These are phyloP conservation scores for Ramaria sp. DNA, from an alignment of 768 basidiomycete genomes.

Conservation along the genomic window DNA sequence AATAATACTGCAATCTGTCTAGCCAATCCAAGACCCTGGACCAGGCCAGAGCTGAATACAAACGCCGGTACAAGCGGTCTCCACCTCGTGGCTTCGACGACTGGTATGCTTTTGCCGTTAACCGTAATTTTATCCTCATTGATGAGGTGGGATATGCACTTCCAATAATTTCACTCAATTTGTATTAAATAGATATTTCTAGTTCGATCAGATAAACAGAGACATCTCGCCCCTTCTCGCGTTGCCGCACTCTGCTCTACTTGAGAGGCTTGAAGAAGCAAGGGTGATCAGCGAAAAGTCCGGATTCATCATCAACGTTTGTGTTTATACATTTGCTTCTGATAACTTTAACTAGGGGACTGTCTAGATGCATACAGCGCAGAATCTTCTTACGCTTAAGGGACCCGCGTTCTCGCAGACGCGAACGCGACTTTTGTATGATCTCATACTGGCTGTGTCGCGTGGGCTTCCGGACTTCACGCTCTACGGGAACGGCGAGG, in stretches of 20 bases:
- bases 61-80: slow-evolving; percentile 9
- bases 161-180: neutral
- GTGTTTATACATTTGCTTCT: slow-evolving; percentile 44
- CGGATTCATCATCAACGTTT: slow-evolving; percentile 6
- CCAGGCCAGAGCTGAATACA: slow-evolving; percentile 21
- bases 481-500: neutral
- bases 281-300: neutral
- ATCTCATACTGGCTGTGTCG: neutral
- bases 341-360: slow-evolving; percentile 76
- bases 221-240: slow-evolving; percentile 7
- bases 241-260: neutral
- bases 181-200: neutral
- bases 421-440: neutral
- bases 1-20: neutral
- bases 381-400: neutral
- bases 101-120: slow-evolving; percentile 27
- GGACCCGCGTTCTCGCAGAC: neutral
- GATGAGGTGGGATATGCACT: slow-evolving; percentile 27
- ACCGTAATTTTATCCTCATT: slow-evolving; percentile 36
- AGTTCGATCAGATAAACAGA: slow-evolving; percentile 8
- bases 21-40: slow-evolving; percentile 21
- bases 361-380: neutral
- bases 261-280: neutral
- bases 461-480: neutral
- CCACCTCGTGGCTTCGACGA: slow-evolving; percentile 22